Percentiles rank a stretch among this genome's conserved stretches.
Conservation (phyloP, 2,329 filamentous ascomycete genomes). For the Ophiostoma montium region DNA sequence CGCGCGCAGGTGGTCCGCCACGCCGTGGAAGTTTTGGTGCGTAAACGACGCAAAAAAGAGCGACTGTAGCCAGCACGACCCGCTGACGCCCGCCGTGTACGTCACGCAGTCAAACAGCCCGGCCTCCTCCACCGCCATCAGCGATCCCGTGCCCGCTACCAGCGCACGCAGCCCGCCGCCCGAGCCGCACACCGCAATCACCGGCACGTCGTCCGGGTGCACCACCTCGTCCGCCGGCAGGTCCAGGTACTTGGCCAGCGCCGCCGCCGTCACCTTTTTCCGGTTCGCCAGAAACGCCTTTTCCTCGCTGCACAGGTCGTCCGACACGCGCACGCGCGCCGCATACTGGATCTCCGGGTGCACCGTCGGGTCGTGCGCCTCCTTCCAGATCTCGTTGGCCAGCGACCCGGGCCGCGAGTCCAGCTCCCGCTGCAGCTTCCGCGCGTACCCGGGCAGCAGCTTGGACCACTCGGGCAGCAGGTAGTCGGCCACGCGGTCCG, state of each 20-base stretch:
- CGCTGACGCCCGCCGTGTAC: constrained; percentile 90
- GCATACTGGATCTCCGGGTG: constrained; percentile 81
- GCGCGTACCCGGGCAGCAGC: constrained; percentile 57
- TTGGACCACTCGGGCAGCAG: constrained; percentile 77
- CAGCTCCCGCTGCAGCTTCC: constrained; percentile 75
- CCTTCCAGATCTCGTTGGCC: constrained; percentile 84
- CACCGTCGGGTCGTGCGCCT: constrained; percentile 68
- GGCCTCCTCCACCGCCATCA: constrained; percentile 69
- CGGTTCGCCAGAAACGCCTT: constrained; percentile 57
- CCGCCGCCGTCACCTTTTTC: constrained; percentile 52
- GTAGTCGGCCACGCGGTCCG: constrained; percentile 49
- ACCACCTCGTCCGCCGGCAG: constrained; percentile 60
- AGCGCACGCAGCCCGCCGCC: constrained; percentile 82
- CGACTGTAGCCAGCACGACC: constrained; percentile 88
- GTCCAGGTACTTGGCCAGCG: constrained; percentile 69
- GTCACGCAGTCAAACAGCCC: constrained; percentile 89
- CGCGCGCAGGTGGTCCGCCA: constrained; percentile 76
- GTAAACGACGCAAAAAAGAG: constrained; percentile 74
- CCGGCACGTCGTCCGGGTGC: constrained; percentile 84
- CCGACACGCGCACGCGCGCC: constrained; percentile 70
- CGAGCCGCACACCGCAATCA: constrained; percentile 87
- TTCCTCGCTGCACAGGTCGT: constrained; percentile 67
- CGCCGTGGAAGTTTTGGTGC: constrained; percentile 47
- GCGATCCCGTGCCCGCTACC: constrained; percentile 79
- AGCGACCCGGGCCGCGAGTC: constrained; percentile 79